These are phyloP conservation scores for Pulveroboletus sp. DNA, from an alignment of 768 basidiomycete species.

Conservation along the genomic window DNA sequence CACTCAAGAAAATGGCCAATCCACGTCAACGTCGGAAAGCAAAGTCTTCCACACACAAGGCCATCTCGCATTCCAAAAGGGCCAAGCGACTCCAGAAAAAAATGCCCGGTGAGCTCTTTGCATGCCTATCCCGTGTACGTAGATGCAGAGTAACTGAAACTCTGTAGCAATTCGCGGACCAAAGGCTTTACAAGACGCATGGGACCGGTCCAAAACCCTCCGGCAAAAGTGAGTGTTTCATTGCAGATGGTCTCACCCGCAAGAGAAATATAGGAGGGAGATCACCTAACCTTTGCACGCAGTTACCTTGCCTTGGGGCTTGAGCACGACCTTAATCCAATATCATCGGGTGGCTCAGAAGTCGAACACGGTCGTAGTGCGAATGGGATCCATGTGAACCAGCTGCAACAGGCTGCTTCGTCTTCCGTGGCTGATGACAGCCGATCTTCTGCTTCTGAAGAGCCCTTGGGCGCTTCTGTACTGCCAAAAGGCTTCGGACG, in stretches of 20 bases:
- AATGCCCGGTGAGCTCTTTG: slow-evolving; percentile 57
- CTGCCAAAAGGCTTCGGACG: slow-evolving; percentile 71
- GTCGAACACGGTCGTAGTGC: slow-evolving; percentile 15
- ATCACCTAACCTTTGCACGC: background rate
- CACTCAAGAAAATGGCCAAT: slow-evolving; percentile 67
- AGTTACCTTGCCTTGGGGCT: slow-evolving; percentile 84
- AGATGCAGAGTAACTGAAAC: slow-evolving; percentile 4
- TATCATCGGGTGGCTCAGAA: slow-evolving; percentile 68
- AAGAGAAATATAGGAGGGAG: background rate
- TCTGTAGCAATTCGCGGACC: slow-evolving; percentile 75
- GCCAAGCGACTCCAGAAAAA: slow-evolving; percentile 78
- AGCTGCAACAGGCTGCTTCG: background rate
- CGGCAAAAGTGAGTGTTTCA: slow-evolving; percentile 78
- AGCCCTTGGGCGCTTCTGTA: slow-evolving; percentile 18
- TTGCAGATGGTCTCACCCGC: background rate
- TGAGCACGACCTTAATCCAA: slow-evolving; percentile 63
- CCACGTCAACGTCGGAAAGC: slow-evolving; percentile 89
- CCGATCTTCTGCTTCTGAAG: slow-evolving; percentile 2
- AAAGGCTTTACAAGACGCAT: slow-evolving; percentile 74
- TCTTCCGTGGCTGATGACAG: background rate
- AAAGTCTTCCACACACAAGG: slow-evolving; percentile 70
- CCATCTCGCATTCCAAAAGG: slow-evolving; percentile 70
- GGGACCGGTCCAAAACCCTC: slow-evolving; percentile 87
- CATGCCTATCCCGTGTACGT: background rate
- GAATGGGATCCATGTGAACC: background rate